Evolutionary conservation across 1,284 basidiomycete genomes (phyloP), one percentile per base, ranked within the genome.

Genomic region (Marasmius sp.): DNA sequence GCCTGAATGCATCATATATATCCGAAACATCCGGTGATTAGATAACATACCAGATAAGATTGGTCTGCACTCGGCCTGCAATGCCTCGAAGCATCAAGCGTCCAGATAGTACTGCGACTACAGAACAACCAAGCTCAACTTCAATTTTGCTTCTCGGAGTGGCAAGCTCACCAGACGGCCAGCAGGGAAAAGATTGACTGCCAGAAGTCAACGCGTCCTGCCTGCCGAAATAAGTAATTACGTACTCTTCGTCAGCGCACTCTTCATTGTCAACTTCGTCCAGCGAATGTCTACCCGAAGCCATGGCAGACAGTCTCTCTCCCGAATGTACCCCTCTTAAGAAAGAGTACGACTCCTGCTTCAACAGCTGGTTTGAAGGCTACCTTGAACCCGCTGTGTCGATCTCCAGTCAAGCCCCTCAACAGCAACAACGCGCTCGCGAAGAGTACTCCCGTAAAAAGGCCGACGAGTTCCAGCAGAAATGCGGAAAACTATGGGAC

Each of bases 361-460:
- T 98, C 80, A 97, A 97, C 72, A 86, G 89, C 7, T 98, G 95
- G 96, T 95, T 98, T 70, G 94, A 95, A 72, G 93, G 93, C 22
- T 98, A 97, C 72, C 86, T 98, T 38, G 91, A 94, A 70, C 93
- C 93, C 11, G 85, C 87, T 10, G 79, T 90, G 9, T 76, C 70
- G 51, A 76, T 68, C 51, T 75, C 67, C 33, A 33, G 20, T 66
- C 71, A 72, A 11, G 66, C 77, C 70, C 61, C 70, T 9, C 78
- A 82, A 59, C 73, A 79, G 63, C 79, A 85, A 37, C 72, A 77
- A 20, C 77, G 74, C 53, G 18, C 82, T 82, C 70, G 79, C 71
- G 65, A 80, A 68, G 74, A 75, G 57, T 83, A 83, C 71, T 80
- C 72, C 62, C 80, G 70, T 72, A 71, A 78, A 62, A 91, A 87